Conservation (phyloP, 2,329 filamentous ascomycete genomes). For the Pseudocercospora ulei region DNA sequence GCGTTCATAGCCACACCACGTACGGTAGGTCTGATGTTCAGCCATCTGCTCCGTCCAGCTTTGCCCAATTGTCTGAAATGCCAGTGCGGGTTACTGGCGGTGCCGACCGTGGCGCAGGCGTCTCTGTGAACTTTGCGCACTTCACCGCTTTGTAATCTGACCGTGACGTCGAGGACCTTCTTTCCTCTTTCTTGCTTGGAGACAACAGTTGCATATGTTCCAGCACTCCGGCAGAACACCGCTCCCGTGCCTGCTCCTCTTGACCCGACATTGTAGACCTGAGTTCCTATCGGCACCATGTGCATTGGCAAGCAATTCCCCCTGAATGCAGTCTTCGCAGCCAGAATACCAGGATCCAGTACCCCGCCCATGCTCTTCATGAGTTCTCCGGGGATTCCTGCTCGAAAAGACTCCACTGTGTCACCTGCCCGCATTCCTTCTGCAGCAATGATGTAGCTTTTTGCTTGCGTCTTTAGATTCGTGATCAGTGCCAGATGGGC, state of each 20-base stretch:
- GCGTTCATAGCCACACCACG: constrained; percentile 99
- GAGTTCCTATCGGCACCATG: constrained; percentile 91
- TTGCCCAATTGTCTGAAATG: constrained; percentile 89
- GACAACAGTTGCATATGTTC: constrained; percentile 79
- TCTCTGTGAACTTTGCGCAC: constrained; percentile 80
- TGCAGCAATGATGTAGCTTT: constrained; percentile 89
- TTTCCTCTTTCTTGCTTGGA: constrained; percentile 70
- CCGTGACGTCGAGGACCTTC: constrained; percentile 68
- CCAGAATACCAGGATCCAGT: constrained; percentile 89
- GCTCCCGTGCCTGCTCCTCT: constrained; percentile 57
- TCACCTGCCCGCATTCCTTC: constrained; percentile 91
- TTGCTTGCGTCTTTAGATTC: constrained; percentile 59
- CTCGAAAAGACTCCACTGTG: constrained; percentile 79
- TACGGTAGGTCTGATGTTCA: constrained; percentile 89
- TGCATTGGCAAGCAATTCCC: constrained; percentile 92
- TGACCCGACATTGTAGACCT: constrained; percentile 80
- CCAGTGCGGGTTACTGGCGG: constrained; percentile 86
- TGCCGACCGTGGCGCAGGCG: constrained; percentile 86
- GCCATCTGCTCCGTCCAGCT: constrained; percentile 83
- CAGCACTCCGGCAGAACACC: constrained; percentile 89
- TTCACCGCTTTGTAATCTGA: constrained; percentile 86
- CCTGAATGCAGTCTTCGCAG: constrained; percentile 83
- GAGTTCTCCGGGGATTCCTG: constrained; percentile 77
- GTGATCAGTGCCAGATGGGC: constrained; percentile 86
- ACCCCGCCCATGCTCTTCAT: constrained; percentile 85